Base-by-base conservation (phyloP, 164 flowering plant species). In the Brasenia schreberi region DNA sequence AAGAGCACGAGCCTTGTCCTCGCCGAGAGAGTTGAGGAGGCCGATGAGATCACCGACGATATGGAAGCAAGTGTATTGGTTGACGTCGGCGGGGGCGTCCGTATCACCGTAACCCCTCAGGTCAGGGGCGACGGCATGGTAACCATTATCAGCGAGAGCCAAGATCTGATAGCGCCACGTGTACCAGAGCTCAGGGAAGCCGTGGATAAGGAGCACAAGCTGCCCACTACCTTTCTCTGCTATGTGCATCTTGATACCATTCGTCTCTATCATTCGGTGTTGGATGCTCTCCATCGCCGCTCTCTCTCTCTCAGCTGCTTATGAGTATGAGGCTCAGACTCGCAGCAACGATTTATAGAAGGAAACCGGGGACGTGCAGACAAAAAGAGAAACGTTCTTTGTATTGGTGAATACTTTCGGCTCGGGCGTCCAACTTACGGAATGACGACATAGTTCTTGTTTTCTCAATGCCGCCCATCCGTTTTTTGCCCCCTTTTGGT, bases 31-130 rank as follows among this genome's bases (percentile, higher is more conserved):
- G 62, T 89, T 89, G 17, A 92, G 65, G 17, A 92, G 82, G 3
- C 75, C 90, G 10, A 88, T 65, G 19, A 89, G 68, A 59, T 87
- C 97, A 4, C 92, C 98, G 17, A 85, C 87, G 3, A 86, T 64
- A 64, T 85, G 81, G 33, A 81, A 69, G 60, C 52, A 14, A 42
- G 90, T 85, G 82, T 86, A 87, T n/a, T 65, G 10, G 19, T 70
- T 23, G 27, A 23, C 4, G 0, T 72, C 69, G 5, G 69, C 43
- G 0, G 89, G 85, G 3, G 81, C 83, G 59, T 86, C 88, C 18
- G 89, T 77, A 71, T 85, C 85, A 1, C 85, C 83, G 59, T 60
- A 81, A 45, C 82, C 82, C 2, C 84, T 76, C 19, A 81, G 74
- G 66, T 81, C 84, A 5, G 84, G 84, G 18, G 84, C 88, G 33